Conservation (phyloP, 805 yeast genomes). For the Yarrowia hollandica region DNA sequence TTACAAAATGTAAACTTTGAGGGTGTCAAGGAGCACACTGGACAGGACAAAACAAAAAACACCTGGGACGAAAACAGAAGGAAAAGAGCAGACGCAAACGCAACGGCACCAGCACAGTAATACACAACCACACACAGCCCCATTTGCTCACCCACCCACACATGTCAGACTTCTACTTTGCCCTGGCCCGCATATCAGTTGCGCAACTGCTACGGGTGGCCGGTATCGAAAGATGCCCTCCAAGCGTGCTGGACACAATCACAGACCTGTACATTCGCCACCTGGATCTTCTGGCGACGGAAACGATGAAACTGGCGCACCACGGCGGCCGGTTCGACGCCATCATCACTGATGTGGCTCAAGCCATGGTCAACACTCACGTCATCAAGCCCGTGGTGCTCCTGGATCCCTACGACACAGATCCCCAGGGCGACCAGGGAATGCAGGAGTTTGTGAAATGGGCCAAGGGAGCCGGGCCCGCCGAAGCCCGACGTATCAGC, state of each 20-base stretch:
- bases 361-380: conserved; percentile 65
- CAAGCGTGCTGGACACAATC: conserved; percentile 68
- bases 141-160: not conserved
- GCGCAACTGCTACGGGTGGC: conserved; percentile 66
- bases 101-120: not conserved
- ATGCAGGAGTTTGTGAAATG: conserved; percentile 56
- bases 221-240: conserved; percentile 80
- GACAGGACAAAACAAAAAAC: not conserved
- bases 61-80: not conserved
- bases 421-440: conserved; percentile 50
- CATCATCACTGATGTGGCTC: conserved; percentile 65
- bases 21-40: no score
- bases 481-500: conserved; percentile 44
- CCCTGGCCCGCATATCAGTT: conserved; percentile 51
- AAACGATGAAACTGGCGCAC: conserved; percentile 53
- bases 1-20: not conserved
- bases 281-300: conserved; percentile 53
- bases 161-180: conserved; percentile 48
- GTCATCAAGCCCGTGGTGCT: conserved; percentile 58
- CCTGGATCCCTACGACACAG: conserved; percentile 57
- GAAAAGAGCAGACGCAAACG: not conserved
- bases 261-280: conserved; percentile 74
- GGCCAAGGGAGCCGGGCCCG: conserved; percentile 51
- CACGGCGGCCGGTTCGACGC: conserved; percentile 50
- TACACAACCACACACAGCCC: not conserved